Evolutionary conservation across 805 yeast species (phyloP).

Genomic region (Candida hungchunana): DNA sequence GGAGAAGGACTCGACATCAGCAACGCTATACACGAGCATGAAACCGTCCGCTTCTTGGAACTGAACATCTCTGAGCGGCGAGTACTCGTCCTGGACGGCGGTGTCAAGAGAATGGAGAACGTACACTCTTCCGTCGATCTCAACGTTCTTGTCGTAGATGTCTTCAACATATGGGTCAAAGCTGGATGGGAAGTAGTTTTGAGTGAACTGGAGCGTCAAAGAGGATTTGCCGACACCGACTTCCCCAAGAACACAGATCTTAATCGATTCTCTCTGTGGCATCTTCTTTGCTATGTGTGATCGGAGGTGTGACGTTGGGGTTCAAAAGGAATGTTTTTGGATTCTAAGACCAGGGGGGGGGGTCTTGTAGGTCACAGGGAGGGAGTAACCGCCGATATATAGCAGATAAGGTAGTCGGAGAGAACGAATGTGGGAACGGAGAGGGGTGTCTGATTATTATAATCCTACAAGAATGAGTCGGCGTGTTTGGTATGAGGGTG

Average conservation of each 20-base stretch:
- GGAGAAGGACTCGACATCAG: conserved; percentile 13
- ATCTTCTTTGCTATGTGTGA: background rate
- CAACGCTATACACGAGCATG: conserved; percentile 17
- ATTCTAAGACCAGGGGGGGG: too few species aligned
- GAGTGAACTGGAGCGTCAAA: conserved; percentile 57
- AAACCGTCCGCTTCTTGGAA: conserved; percentile 23
- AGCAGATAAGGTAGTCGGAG: too few species aligned
- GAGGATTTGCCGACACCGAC: conserved; percentile 71
- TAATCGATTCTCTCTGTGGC: conserved; percentile 1
- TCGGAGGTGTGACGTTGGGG: too few species aligned
- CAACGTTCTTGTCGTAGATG: conserved; percentile 53
- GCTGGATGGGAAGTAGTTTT: conserved; percentile 59
- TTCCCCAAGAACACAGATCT: conserved; percentile 52
- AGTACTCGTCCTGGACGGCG: conserved; percentile 78
- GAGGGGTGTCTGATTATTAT: too few species aligned
- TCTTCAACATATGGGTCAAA: conserved; percentile 69
- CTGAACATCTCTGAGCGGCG: conserved; percentile 54
- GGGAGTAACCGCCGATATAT: too few species aligned
- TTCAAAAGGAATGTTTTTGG: too few species aligned
- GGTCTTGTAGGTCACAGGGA: too few species aligned
- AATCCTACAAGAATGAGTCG: too few species aligned
- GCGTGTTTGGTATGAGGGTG: too few species aligned
- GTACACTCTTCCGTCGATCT: conserved; percentile 48
- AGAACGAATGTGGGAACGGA: too few species aligned
- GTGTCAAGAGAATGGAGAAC: conserved; percentile 65